Evolutionary conservation across 768 basidiomycete species (phyloP).

Genomic region (Russula brevipes): DNA sequence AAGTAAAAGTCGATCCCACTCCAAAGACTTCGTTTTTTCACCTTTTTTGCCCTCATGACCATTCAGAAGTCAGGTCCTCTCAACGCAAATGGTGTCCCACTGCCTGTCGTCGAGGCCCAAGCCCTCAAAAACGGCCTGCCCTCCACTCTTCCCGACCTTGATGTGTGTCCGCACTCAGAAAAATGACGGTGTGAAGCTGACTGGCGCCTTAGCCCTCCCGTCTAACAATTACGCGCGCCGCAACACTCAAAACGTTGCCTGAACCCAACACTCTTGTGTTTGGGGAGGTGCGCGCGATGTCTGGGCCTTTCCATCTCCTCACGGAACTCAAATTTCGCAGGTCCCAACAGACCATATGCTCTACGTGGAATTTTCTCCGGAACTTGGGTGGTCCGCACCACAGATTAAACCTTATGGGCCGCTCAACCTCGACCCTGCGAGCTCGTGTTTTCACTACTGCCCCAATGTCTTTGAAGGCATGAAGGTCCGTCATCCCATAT

Average conservation of each 20-base stretch:
- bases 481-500: constrained; percentile 43
- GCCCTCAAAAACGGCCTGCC: constrained; percentile 20
- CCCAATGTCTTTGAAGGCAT: constrained; percentile 57
- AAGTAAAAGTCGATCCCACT: no score
- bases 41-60: not conserved
- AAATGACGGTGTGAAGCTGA: not conserved
- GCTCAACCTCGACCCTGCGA: constrained; percentile 51
- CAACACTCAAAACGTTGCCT: constrained; percentile 48
- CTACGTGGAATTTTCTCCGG: constrained; percentile 54
- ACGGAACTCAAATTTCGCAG: constrained; percentile 31
- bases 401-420: constrained; percentile 69
- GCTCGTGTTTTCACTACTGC: constrained; percentile 59
- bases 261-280: constrained; percentile 46
- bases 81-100: constrained; percentile 16
- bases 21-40: not conserved
- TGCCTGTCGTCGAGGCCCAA: constrained; percentile 11
- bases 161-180: constrained; percentile 12
- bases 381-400: constrained; percentile 63
- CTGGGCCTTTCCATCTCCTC: not conserved
- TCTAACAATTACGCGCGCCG: constrained; percentile 44
- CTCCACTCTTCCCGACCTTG: constrained; percentile 16
- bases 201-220: constrained; percentile 45
- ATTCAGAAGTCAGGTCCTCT: constrained; percentile 4
- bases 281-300: constrained; percentile 44
- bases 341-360: constrained; percentile 79